These are phyloP conservation scores for Wickerhamomyces rabaulensis DNA, from an alignment of 805 yeast genomes.

Conservation along the genomic window DNA sequence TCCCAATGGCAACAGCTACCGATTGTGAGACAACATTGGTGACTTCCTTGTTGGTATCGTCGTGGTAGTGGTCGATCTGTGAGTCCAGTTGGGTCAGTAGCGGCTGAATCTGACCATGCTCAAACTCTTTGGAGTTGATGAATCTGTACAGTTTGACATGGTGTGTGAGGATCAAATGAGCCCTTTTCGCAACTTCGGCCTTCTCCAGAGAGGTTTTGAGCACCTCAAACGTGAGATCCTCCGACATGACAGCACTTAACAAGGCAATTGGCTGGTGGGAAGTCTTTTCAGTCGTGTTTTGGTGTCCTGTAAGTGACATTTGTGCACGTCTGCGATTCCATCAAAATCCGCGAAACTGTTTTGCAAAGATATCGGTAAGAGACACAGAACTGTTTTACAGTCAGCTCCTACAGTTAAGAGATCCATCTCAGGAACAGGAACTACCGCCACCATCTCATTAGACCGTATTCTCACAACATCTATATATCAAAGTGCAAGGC, in stretches of 20 bases:
- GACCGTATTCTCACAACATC: background rate
- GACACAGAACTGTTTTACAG: background rate
- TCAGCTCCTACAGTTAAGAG: too few relatives aligned
- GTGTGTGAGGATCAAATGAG: constrained; percentile 6
- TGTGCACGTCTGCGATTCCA: background rate
- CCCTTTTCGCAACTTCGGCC: background rate
- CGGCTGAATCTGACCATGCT: constrained; percentile 1
- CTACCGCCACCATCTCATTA: too few relatives aligned
- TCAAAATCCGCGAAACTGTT: background rate
- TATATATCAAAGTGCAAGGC: constrained; percentile 3
- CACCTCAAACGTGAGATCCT: background rate
- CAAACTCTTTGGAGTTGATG: constrained; percentile 5
- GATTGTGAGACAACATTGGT: constrained; percentile 15
- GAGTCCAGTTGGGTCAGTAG: constrained; percentile 11
- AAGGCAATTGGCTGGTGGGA: background rate
- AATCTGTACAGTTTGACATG: constrained; percentile 6
- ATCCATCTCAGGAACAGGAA: too few relatives aligned
- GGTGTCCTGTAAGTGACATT: background rate
- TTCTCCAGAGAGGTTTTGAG: background rate
- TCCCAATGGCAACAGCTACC: constrained; percentile 12
- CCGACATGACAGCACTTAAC: background rate
- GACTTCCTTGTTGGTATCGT: constrained; percentile 16
- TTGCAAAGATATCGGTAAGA: background rate
- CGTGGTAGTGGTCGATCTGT: constrained; percentile 16
- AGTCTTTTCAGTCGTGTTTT: background rate